Conservation (phyloP, 2,329 filamentous ascomycete genomes). For the Penicillium sp. region DNA sequence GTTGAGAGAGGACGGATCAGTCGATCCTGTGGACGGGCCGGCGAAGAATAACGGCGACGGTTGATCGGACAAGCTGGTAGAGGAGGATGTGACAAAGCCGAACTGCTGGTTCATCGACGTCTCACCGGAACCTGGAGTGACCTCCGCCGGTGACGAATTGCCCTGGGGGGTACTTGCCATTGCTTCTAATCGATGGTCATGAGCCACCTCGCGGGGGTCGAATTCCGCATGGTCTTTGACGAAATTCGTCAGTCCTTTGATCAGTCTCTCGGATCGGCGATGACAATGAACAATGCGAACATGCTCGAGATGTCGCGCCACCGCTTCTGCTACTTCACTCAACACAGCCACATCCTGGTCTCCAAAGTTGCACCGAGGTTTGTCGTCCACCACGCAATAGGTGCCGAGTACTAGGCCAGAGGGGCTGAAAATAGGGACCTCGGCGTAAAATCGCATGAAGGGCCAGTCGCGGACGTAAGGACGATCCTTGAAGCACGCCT, state of each 20-base stretch:
- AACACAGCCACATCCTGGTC: slow-evolving; percentile 41
- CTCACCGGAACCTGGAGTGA: not conserved
- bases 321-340: slow-evolving; percentile 50
- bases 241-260: slow-evolving; percentile 49
- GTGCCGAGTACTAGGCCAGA: slow-evolving; percentile 53
- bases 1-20: slow-evolving; percentile 2
- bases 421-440: slow-evolving; percentile 55
- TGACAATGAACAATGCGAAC: slow-evolving; percentile 50
- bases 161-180: not conserved
- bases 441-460: slow-evolving; percentile 47
- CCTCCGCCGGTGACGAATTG: not conserved
- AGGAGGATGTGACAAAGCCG: not conserved
- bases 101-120: not conserved
- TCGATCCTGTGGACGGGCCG: not conserved
- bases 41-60: not conserved
- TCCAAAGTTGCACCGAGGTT: slow-evolving; percentile 43
- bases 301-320: slow-evolving; percentile 55
- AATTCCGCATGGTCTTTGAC: slow-evolving; percentile 38
- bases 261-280: slow-evolving; percentile 51
- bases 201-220: slow-evolving; percentile 16
- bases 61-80: slow-evolving; percentile 1
- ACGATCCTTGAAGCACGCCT: slow-evolving; percentile 32
- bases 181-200: slow-evolving; percentile 6
- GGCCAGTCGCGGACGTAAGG: slow-evolving; percentile 30
- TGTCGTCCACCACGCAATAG: slow-evolving; percentile 54